Evolutionary conservation across 306 rosid species (phyloP).

Genomic region (Vicia faba): DNA sequence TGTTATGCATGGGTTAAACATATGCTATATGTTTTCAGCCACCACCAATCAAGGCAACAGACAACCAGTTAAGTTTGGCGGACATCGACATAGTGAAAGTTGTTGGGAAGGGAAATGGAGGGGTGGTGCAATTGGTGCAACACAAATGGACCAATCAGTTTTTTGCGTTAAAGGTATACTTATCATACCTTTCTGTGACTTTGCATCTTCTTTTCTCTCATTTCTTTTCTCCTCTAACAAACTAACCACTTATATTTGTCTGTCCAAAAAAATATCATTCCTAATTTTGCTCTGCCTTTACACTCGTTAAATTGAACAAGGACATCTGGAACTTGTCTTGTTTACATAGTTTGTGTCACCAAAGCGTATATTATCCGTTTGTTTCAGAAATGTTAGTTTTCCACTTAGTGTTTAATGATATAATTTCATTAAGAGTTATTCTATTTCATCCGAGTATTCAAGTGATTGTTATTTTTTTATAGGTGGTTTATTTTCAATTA

Average conservation of each 20-base stretch:
- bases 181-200: slow-evolving; percentile 6
- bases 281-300: slow-evolving; percentile 4
- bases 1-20: slow-evolving; percentile 39
- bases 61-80: slow-evolving; percentile 71
- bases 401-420: not conserved
- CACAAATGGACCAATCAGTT: slow-evolving; percentile 99
- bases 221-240: not conserved
- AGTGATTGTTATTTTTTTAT: slow-evolving; percentile 23
- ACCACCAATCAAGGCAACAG: slow-evolving; percentile 84
- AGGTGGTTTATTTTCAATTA: slow-evolving; percentile 13
- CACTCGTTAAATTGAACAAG: slow-evolving; percentile 23
- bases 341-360: slow-evolving; percentile 21
- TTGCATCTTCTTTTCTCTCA: slow-evolving; percentile 14
- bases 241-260: no score
- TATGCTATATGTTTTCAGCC: slow-evolving; percentile 59
- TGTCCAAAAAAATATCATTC: not conserved
- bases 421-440: slow-evolving; percentile 13
- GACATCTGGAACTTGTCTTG: slow-evolving; percentile 6
- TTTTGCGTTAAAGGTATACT: slow-evolving; percentile 90
- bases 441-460: not conserved
- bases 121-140: slow-evolving; percentile 90
- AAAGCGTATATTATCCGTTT: not conserved
- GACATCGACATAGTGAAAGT: slow-evolving; percentile 82
- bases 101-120: slow-evolving; percentile 94
- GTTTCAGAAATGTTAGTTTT: slow-evolving; percentile 27